Conservation (phyloP, 2,329 filamentous ascomycete genomes). For the Penicillium sp. region DNA sequence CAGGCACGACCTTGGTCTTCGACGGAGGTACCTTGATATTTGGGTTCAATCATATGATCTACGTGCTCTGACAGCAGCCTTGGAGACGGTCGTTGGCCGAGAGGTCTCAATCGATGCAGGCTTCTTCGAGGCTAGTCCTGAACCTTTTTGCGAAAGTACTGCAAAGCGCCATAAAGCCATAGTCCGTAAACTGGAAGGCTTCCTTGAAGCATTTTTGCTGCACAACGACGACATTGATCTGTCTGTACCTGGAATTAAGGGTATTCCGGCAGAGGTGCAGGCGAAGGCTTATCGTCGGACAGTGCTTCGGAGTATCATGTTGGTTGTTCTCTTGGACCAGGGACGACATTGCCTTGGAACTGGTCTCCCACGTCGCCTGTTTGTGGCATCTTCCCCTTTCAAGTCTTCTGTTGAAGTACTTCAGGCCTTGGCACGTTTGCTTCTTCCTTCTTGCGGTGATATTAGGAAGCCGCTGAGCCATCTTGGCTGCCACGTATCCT, state of each 20-base stretch:
- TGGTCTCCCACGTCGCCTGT: conserved; percentile 43
- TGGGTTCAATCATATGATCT: conserved; percentile 57
- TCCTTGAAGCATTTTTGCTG: conserved; percentile 55
- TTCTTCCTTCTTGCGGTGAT: conserved; percentile 57
- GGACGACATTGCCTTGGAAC: conserved; percentile 40
- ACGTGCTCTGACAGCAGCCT: conserved; percentile 47
- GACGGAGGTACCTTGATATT: conserved; percentile 53
- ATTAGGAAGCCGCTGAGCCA: conserved; percentile 52
- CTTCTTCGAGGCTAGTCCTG: conserved; percentile 5
- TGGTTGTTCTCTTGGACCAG: conserved; percentile 56
- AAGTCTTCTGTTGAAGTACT: conserved; percentile 55
- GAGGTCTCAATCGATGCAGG: conserved; percentile 33
- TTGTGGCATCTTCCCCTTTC: conserved; percentile 47
- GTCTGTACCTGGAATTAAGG: conserved; percentile 14
- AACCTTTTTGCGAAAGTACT: not conserved
- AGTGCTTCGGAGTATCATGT: conserved; percentile 54
- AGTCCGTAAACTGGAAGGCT: conserved; percentile 46
- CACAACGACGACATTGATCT: conserved; percentile 51
- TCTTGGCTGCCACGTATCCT: conserved; percentile 52
- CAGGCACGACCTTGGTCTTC: conserved; percentile 54
- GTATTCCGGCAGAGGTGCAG: conserved; percentile 40
- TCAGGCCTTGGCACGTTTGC: conserved; percentile 47
- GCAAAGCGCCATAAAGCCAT: conserved; percentile 18
- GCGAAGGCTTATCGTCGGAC: conserved; percentile 53
- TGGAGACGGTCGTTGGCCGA: conserved; percentile 57